Conservation (phyloP, 768 basidiomycete species). For the Russula dissimulans region DNA sequence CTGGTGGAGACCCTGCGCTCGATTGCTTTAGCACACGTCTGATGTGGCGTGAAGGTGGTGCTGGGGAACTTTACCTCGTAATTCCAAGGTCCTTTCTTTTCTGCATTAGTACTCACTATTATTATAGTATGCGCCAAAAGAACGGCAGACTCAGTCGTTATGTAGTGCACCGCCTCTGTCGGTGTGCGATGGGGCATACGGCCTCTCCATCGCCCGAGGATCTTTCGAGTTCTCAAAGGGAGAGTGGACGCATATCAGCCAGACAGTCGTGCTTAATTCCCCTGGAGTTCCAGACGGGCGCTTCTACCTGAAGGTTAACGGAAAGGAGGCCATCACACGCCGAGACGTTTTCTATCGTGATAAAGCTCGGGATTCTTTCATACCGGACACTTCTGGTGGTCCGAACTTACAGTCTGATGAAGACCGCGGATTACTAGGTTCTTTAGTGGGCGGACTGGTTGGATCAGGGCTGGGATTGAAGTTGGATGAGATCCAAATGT, state of each 20-base stretch:
- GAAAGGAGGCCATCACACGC: slow-evolving; percentile 40
- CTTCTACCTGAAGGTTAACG: slow-evolving; percentile 60
- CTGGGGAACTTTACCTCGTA: slow-evolving; percentile 71
- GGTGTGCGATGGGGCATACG: slow-evolving; percentile 56
- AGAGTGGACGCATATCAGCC: slow-evolving; percentile 62
- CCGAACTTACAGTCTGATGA: not conserved
- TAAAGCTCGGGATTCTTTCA: not conserved
- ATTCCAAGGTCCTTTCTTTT: not conserved
- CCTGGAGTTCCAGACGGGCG: slow-evolving; percentile 60
- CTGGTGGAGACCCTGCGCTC: slow-evolving; percentile 61
- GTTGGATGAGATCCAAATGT: not conserved
- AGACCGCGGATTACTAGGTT: not conserved
- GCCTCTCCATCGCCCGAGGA: slow-evolving; percentile 67
- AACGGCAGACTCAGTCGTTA: slow-evolving; percentile 49
- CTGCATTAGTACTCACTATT: not conserved
- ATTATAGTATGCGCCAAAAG: slow-evolving; percentile 63
- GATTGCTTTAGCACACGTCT: slow-evolving; percentile 77
- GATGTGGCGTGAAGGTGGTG: slow-evolving; percentile 69
- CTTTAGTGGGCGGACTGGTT: not conserved
- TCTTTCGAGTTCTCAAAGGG: slow-evolving; percentile 54
- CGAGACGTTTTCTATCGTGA: slow-evolving; percentile 55
- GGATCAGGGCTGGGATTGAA: not conserved
- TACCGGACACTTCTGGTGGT: slow-evolving; percentile 21
- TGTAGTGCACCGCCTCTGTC: slow-evolving; percentile 50
- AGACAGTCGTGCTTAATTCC: slow-evolving; percentile 64